Conservation (phyloP, 306 rosid species). For the Quercus suber region DNA sequence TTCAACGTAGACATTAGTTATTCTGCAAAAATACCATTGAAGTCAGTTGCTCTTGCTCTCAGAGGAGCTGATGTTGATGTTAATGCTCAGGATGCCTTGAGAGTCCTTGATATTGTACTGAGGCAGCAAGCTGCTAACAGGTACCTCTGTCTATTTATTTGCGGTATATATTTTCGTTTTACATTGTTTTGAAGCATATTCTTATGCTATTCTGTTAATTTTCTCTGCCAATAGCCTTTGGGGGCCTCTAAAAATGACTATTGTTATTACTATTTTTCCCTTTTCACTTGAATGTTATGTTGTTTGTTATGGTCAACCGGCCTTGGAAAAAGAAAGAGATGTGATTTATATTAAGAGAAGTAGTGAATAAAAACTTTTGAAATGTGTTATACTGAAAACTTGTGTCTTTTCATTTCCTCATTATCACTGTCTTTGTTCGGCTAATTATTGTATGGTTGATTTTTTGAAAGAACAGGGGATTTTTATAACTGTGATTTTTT, state of each 20-base stretch:
- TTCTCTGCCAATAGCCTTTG: too few relatives aligned
- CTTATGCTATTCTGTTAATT: background rate
- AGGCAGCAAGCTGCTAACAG: conserved; percentile 86
- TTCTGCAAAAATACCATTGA: conserved; percentile 67
- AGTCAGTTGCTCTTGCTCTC: conserved; percentile 43
- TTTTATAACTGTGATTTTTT: conserved; percentile 12
- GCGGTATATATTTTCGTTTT: conserved; percentile 3
- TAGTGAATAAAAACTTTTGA: background rate
- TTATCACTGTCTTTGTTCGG: background rate
- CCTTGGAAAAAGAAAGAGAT: background rate
- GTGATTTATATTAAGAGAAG: background rate
- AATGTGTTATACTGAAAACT: background rate
- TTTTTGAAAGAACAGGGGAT: too few relatives aligned
- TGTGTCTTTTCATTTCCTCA: background rate
- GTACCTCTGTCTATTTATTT: conserved; percentile 35
- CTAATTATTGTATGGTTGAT: too few relatives aligned
- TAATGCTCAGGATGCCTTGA: conserved; percentile 58
- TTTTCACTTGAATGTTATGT: background rate
- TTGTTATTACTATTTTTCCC: too few relatives aligned
- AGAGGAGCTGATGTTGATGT: conserved; percentile 50
- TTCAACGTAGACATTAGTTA: conserved; percentile 58
- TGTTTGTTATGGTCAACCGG: background rate
- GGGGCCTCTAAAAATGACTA: too few relatives aligned
- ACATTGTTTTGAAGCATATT: conserved; percentile 15
- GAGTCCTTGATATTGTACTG: conserved; percentile 69